Evolutionary conservation across 495 filamentous ascomycete species (phyloP), one percentile per base, ranked within the genome.

Genomic region (Penicillium psychrofluorescens): DNA sequence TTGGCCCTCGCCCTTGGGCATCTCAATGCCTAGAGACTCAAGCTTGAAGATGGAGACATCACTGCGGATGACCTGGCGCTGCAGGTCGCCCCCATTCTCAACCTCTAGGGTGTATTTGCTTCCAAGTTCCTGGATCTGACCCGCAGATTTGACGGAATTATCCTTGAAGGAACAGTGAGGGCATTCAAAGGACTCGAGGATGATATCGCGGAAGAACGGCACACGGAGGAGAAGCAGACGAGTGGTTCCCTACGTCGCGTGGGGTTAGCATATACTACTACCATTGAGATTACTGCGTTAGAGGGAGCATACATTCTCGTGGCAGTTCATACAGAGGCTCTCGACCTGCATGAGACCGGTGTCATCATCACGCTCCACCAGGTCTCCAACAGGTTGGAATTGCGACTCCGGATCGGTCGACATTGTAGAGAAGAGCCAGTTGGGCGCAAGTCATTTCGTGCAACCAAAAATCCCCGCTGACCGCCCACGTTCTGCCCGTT

Each of bases 171-270:
- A 65, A 69, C 92, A 99, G 59, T 95, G 78, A 1, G 84, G 77
- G 68, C 92, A 99, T 47, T 79, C 79, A 70, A 99, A 99, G 37
- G 90, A 95, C 80, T 95, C 95, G 50, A 99, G 77, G 49, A 99
- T 88, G 46, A 97, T 80, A 61, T 99, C 92, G 58, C 88, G 86
- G 76, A 99, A 97, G 72, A 82, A 96, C 14, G 92, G 94, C 14
- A 99, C 95, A 38, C 82, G 79, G 36, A 91, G 90, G 33, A 97
- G 78, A 15, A 97, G 75, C 16, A 98, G 74, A 38, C 86, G 80
- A 8, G 92, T 98, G 0, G 64, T 80, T 64, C 92, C 91, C 85
- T 95, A 51, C 9, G 4, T 22, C 1, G 48, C 13, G 35, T 48
- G 1, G 48, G 13, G 35, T 53, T 34, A 54, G 44, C 12, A 29